Conservation (phyloP, 2,329 filamentous ascomycete species). For the Fusarium palustre region DNA sequence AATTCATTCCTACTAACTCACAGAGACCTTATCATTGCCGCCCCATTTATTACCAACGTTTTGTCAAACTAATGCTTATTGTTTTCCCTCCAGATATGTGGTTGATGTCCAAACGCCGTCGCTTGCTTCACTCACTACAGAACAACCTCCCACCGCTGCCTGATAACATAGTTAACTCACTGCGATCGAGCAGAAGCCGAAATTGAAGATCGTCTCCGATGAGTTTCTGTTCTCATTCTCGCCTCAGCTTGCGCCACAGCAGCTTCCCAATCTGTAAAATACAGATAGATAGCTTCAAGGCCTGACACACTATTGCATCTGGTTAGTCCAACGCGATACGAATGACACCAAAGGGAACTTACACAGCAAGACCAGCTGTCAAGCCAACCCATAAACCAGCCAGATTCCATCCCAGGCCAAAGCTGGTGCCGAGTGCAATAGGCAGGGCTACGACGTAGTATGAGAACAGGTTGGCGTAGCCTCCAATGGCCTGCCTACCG, state of each 20-base stretch:
- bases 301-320: conserved; percentile 25
- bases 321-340: not conserved
- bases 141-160: rapidly evolving
- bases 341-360: conserved; percentile 47
- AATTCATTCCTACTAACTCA: not conserved
- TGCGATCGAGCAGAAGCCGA: conserved; percentile 8
- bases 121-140: not conserved
- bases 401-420: conserved; percentile 79
- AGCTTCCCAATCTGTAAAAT: conserved; percentile 39
- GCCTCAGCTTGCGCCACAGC: conserved; percentile 42
- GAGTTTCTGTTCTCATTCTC: conserved; percentile 36
- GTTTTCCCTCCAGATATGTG: too few species aligned
- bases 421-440: conserved; percentile 80
- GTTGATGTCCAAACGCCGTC: not conserved
- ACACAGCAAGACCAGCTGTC: conserved; percentile 75
- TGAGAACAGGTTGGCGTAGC: conserved; percentile 85
- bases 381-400: conserved; percentile 85
- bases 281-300: conserved; percentile 37
- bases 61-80: not conserved
- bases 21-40: too few species aligned
- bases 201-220: conserved; percentile 26
- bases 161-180: rapidly evolving
- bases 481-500: conserved; percentile 85
- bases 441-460: conserved; percentile 89
- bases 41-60: too few species aligned